Conservation (phyloP, 2,329 filamentous ascomycete species). For the Botrytis cinerea region DNA sequence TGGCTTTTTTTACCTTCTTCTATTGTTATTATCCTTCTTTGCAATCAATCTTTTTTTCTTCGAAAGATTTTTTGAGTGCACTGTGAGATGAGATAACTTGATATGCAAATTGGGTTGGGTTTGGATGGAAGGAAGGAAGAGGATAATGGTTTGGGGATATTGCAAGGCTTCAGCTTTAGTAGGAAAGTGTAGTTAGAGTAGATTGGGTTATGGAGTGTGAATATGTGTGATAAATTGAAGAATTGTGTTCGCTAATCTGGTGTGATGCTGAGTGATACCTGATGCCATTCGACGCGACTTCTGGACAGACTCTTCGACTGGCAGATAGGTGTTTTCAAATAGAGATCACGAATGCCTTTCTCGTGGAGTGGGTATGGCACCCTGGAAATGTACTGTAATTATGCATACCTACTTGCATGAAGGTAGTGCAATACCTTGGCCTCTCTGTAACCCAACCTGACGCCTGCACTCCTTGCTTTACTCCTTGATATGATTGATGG, state of each 20-base stretch:
- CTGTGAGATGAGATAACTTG: slow-evolving; percentile 27
- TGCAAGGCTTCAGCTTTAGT: background rate
- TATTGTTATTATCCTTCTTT: slow-evolving; percentile 20
- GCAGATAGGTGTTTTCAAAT: background rate
- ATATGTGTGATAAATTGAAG: slow-evolving; percentile 4
- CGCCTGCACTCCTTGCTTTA: slow-evolving; percentile 18
- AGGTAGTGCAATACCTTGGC: slow-evolving; percentile 8
- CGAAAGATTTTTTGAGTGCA: slow-evolving; percentile 25
- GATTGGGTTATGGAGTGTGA: slow-evolving; percentile 13
- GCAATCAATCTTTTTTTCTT: background rate
- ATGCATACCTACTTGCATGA: slow-evolving; percentile 12
- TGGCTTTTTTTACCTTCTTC: slow-evolving; percentile 26
- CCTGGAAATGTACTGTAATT: slow-evolving; percentile 20
- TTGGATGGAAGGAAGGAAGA: background rate
- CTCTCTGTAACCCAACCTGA: slow-evolving; percentile 3
- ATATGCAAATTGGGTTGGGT: slow-evolving; percentile 23
- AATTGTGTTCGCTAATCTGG: background rate
- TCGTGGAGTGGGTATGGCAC: background rate
- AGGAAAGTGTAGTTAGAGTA: slow-evolving; percentile 24
- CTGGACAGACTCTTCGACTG: background rate
- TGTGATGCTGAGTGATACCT: background rate
- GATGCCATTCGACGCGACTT: background rate
- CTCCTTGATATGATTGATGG: slow-evolving; percentile 10
- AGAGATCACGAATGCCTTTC: background rate
- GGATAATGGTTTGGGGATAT: slow-evolving; percentile 2